Conservation (phyloP, 805 yeast genomes). For the Candida methanosorbosa region DNA sequence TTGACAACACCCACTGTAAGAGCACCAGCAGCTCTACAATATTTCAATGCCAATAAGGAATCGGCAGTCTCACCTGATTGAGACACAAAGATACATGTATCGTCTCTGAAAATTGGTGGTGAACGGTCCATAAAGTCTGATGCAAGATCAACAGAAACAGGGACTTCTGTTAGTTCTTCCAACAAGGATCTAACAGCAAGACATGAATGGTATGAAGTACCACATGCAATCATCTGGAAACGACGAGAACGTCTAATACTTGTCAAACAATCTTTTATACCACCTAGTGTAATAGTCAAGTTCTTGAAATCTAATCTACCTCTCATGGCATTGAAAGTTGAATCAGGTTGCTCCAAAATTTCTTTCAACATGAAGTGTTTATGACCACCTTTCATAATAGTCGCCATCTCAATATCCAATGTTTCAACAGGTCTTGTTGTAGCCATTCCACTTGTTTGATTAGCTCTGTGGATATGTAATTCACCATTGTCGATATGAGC, state of each 20-base stretch:
- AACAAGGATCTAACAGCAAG: slow-evolving; percentile 93
- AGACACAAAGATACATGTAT: slow-evolving; percentile 93
- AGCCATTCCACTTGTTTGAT: slow-evolving; percentile 80
- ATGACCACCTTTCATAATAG: slow-evolving; percentile 96
- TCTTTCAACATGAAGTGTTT: slow-evolving; percentile 98
- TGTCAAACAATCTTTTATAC: slow-evolving; percentile 74
- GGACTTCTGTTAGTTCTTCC: slow-evolving; percentile 93
- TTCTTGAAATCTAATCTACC: slow-evolving; percentile 94
- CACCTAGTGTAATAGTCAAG: slow-evolving; percentile 75
- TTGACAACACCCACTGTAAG: slow-evolving; percentile 96
- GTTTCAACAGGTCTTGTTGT: slow-evolving; percentile 95
- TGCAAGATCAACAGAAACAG: slow-evolving; percentile 87
- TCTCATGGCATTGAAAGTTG: slow-evolving; percentile 97
- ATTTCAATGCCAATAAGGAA: slow-evolving; percentile 87
- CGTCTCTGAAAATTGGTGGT: slow-evolving; percentile 98
- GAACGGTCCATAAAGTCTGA: slow-evolving; percentile 91
- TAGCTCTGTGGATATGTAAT: slow-evolving; percentile 94
- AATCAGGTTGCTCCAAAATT: slow-evolving; percentile 97
- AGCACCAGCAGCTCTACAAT: slow-evolving; percentile 95
- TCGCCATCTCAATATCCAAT: slow-evolving; percentile 91
- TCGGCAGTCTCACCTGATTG: slow-evolving; percentile 99
- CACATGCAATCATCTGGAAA: slow-evolving; percentile 97
- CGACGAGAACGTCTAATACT: slow-evolving; percentile 92
- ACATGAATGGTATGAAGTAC: slow-evolving; percentile 98
- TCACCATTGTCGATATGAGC: slow-evolving; percentile 98